These are phyloP conservation scores for Aspergillus carlsbadensis DNA, from an alignment of 495 filamentous ascomycete species.

Conservation along the genomic window DNA sequence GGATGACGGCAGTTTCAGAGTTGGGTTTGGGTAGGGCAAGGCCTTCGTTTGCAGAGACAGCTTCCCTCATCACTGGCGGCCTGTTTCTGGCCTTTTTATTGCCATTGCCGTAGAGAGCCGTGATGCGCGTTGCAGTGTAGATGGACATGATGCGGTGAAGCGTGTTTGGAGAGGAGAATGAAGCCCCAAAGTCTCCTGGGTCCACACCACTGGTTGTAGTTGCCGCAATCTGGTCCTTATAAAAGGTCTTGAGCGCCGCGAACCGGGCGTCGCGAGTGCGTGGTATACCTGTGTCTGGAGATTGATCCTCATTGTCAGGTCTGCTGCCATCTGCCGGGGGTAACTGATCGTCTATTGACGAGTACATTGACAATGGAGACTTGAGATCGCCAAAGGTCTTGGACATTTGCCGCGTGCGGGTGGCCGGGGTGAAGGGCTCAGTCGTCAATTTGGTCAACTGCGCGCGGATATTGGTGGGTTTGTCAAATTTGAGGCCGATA, in stretches of 20 bases:
- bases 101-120: slow-evolving; percentile 44
- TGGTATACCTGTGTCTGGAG: slow-evolving; percentile 22
- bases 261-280: slow-evolving; percentile 42
- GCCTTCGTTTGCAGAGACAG: slow-evolving; percentile 65
- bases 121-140: slow-evolving; percentile 59
- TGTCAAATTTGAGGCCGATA: slow-evolving; percentile 87
- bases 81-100: slow-evolving; percentile 69
- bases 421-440: slow-evolving; percentile 5
- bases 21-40: slow-evolving; percentile 53
- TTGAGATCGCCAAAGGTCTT: slow-evolving; percentile 38
- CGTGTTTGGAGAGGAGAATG: slow-evolving; percentile 76
- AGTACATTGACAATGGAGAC: slow-evolving; percentile 39
- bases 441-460: slow-evolving; percentile 62
- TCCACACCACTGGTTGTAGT: slow-evolving; percentile 53
- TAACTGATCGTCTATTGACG: slow-evolving; percentile 36
- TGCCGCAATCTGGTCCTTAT: slow-evolving; percentile 66
- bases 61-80: slow-evolving; percentile 74
- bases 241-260: slow-evolving; percentile 65
- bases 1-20: slow-evolving; percentile 47
- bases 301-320: slow-evolving; percentile 10
- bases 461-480: slow-evolving; percentile 76
- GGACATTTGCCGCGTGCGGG: slow-evolving; percentile 34
- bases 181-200: slow-evolving; percentile 50
- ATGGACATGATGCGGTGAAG: slow-evolving; percentile 88
- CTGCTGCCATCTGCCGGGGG: slow-evolving; percentile 12